Evolutionary conservation across 2,329 filamentous ascomycete species (phyloP).

Genomic region (Xylaria digitata): DNA sequence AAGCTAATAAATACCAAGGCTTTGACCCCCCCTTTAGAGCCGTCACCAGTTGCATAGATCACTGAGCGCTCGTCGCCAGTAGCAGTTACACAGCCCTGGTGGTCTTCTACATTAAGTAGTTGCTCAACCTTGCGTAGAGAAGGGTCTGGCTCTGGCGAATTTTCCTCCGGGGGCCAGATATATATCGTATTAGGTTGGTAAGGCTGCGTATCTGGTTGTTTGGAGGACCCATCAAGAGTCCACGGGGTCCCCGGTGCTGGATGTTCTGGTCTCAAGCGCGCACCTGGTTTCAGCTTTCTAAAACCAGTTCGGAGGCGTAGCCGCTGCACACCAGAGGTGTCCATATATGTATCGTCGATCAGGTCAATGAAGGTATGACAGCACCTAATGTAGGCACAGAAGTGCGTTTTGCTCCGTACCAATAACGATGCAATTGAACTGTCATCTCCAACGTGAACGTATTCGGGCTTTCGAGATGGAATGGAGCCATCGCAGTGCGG

Average conservation of each 20-base stretch:
- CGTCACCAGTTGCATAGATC: constrained; percentile 44
- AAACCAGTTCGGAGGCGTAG: constrained; percentile 64
- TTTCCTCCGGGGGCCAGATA: constrained; percentile 45
- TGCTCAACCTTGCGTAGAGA: constrained; percentile 38
- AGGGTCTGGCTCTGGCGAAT: constrained; percentile 17
- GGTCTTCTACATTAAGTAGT: constrained; percentile 43
- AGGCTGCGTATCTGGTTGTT: constrained; percentile 24
- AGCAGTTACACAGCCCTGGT: constrained; percentile 39
- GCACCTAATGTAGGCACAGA: constrained; percentile 65
- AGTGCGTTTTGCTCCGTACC: constrained; percentile 64
- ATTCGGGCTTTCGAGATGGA: constrained; percentile 48
- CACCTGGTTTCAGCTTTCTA: constrained; percentile 51
- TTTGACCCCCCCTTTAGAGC: constrained; percentile 37
- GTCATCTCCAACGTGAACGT: constrained; percentile 63
- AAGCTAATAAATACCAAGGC: constrained; percentile 47
- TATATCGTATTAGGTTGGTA: constrained; percentile 43
- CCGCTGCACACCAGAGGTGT: constrained; percentile 48
- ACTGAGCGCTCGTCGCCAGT: constrained; percentile 46
- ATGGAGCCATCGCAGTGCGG: constrained; percentile 16
- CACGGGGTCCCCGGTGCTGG: neutral
- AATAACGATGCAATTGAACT: constrained; percentile 56
- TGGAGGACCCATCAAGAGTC: neutral
- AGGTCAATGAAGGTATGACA: constrained; percentile 69
- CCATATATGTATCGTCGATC: constrained; percentile 61
- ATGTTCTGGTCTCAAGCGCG: neutral